These are phyloP conservation scores for Xylaria palmicola DNA, from an alignment of 495 filamentous ascomycete species.

Conservation along the genomic window DNA sequence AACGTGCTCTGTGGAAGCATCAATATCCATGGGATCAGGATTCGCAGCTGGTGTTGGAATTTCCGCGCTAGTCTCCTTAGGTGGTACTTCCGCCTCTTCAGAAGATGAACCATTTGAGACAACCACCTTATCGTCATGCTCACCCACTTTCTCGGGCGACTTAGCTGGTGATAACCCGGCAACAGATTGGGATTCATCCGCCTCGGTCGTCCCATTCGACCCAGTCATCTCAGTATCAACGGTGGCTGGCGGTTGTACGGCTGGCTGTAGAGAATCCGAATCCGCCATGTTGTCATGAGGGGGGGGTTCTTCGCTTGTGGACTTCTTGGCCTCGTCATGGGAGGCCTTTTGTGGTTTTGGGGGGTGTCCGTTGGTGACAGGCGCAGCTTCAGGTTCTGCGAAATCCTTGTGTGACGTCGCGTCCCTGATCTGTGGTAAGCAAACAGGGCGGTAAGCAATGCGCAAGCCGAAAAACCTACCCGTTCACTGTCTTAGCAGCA, in stretches of 20 bases:
- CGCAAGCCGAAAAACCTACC: conserved; percentile 25
- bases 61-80: conserved; percentile 3
- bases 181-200: conserved; percentile 4
- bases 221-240: conserved; percentile 34
- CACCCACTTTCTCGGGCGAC: background rate
- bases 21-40: conserved; percentile 34
- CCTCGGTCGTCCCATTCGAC: conserved; percentile 19
- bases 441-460: background rate
- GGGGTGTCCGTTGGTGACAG: conserved; percentile 22
- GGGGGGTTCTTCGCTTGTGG: conserved; percentile 16
- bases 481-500: conserved; percentile 16
- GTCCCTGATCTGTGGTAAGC: conserved; percentile 20
- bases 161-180: background rate
- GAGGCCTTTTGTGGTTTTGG: conserved; percentile 15
- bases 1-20: conserved; percentile 18
- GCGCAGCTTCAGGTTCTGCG: conserved; percentile 23
- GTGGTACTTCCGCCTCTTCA: background rate
- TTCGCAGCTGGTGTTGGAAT: background rate
- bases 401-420: conserved; percentile 29
- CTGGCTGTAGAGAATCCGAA: conserved; percentile 15
- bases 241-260: conserved; percentile 6
- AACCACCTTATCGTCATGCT: conserved; percentile 7
- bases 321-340: conserved; percentile 18
- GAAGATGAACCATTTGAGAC: conserved; percentile 10
- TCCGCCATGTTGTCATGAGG: conserved; percentile 18